A percentile compares a stretch with the other conserved stretches of the same genome.
phyloP scores from a whole-genome alignment of 2,329 filamentous ascomycete species.

The Claviceps sp. region DNA sequence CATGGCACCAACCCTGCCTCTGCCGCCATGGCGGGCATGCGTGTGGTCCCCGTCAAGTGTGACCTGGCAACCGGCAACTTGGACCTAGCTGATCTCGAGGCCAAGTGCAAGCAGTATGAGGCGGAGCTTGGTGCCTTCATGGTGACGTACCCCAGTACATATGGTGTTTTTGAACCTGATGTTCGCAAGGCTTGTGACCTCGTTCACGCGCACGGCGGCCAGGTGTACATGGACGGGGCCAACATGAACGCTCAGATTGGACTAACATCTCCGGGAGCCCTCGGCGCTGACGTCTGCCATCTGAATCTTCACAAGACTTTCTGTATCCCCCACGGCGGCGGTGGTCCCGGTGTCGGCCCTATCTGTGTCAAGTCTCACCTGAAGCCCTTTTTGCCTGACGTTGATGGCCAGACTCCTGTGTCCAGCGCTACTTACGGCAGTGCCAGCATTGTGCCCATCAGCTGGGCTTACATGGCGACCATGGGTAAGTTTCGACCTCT shows the following conservation, averaged over 20 bases:
- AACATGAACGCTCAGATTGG: conserved; percentile 99
- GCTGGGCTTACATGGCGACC: conserved; percentile 88
- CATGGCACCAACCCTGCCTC: conserved; percentile 95
- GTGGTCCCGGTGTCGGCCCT: conserved; percentile 84
- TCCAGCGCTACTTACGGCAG: conserved; percentile 78
- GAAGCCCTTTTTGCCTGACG: conserved; percentile 46
- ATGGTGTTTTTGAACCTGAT: conserved; percentile 83
- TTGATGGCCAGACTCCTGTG: conserved; percentile 41
- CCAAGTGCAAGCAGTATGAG: conserved; percentile 79
- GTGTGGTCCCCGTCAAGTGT: conserved; percentile 85
- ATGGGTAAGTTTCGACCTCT: conserved; percentile 52
- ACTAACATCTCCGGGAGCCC: conserved; percentile 84
- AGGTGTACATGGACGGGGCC: conserved; percentile 97
- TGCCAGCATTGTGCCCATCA: conserved; percentile 85
- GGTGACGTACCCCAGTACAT: conserved; percentile 94
- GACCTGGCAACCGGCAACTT: conserved; percentile 78
- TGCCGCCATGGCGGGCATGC: conserved; percentile 91
- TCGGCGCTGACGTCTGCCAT: conserved; percentile 93
- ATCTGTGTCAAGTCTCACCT: conserved; percentile 84
- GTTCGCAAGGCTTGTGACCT: conserved; percentile 76
- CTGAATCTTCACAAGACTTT: conserved; percentile 98
- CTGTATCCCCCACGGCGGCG: conserved; percentile 92
- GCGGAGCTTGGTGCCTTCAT: conserved; percentile 84
- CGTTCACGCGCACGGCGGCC: conserved; percentile 77
- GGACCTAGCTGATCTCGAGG: conserved; percentile 71